These are phyloP conservation scores for Colletotrichum sp. DNA, from an alignment of 2,329 filamentous ascomycete species.

Conservation along the genomic window DNA sequence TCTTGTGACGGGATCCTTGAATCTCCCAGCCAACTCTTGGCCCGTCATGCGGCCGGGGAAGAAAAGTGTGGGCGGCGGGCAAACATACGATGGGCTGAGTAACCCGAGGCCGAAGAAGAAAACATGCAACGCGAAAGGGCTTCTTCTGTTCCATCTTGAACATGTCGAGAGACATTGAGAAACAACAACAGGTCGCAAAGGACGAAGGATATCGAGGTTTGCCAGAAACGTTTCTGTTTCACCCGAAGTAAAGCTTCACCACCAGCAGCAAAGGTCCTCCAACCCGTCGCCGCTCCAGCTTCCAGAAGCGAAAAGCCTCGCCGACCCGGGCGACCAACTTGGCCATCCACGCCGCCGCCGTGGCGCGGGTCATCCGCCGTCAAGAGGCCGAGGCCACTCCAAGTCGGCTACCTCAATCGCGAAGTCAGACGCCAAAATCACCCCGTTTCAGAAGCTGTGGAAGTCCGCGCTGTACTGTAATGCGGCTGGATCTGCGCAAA, in stretches of 20 bases:
- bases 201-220: background rate
- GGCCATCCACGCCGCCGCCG: background rate
- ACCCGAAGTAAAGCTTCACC: background rate
- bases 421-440: background rate
- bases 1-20: background rate
- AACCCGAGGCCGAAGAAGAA: background rate
- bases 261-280: background rate
- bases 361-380: background rate
- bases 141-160: background rate
- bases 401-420: background rate
- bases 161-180: background rate
- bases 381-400: background rate
- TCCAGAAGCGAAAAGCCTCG: background rate
- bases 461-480: background rate
- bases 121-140: background rate
- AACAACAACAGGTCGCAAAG: background rate
- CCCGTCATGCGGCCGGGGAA: background rate
- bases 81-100: slow-evolving; percentile 1
- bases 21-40: slow-evolving; percentile 3
- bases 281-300: background rate
- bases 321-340: background rate
- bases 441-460: background rate
- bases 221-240: background rate
- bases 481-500: background rate
- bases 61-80: background rate